Conservation (phyloP, 805 yeast species). For the Priceomyces fermenticarens region DNA sequence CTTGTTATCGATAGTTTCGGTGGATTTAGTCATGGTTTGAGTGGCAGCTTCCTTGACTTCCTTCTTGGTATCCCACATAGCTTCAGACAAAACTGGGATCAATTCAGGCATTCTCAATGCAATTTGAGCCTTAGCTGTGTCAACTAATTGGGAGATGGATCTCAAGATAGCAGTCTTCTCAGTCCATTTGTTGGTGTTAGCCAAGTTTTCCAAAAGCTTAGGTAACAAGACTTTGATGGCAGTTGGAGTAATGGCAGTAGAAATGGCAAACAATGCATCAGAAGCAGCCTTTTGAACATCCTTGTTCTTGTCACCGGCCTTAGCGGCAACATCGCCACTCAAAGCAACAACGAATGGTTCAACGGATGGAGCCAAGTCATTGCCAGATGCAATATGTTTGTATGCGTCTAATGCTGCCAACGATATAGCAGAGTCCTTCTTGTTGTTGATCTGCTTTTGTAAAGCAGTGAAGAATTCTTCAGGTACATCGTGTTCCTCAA, state of each 20-base stretch:
- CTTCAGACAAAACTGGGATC: constrained; percentile 96
- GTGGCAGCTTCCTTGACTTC: constrained; percentile 98
- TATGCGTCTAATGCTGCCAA: constrained; percentile 83
- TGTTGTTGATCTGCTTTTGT: constrained; percentile 66
- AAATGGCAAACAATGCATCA: constrained; percentile 72
- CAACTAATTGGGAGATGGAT: constrained; percentile 84
- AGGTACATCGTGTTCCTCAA: constrained; percentile 98
- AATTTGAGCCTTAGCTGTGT: constrained; percentile 90
- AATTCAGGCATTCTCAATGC: constrained; percentile 99
- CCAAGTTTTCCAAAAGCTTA: constrained; percentile 64
- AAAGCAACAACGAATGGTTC: constrained; percentile 92
- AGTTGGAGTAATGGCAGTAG: constrained; percentile 83
- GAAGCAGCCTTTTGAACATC: constrained; percentile 72
- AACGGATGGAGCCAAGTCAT: constrained; percentile 81
- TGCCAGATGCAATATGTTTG: constrained; percentile 76
- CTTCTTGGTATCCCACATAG: constrained; percentile 99
- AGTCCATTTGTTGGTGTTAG: constrained; percentile 88
- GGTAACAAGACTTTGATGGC: constrained; percentile 91
- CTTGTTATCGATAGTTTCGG: constrained; percentile 98
- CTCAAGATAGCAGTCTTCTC: constrained; percentile 91
- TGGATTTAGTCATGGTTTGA: constrained; percentile 90
- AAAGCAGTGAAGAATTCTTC: constrained; percentile 78
- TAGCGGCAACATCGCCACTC: constrained; percentile 65
- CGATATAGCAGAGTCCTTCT: constrained; percentile 58
- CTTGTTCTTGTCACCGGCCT: constrained; percentile 88